A percentile compares a stretch with the other conserved stretches of the same genome.
Conservation (phyloP, 140 eudicot species). For the Ambrosia hybrid region DNA sequence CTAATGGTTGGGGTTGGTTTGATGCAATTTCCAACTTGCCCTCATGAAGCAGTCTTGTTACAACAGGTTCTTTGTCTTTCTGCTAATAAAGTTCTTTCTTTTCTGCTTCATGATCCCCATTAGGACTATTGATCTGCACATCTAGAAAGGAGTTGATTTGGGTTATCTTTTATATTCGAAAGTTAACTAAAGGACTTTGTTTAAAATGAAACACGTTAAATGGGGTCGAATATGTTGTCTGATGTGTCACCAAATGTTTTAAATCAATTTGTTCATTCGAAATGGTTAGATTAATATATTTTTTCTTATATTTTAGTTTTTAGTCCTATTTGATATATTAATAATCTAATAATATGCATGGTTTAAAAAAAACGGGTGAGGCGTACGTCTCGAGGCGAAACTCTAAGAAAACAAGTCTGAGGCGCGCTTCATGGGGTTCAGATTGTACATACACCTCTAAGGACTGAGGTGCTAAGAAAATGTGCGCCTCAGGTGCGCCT, state of each 20-base stretch:
- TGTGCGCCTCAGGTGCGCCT: no score
- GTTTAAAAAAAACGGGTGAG: no score
- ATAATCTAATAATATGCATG: no score
- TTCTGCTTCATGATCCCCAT: background rate
- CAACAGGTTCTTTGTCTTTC: conserved; percentile 61
- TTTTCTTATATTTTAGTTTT: background rate
- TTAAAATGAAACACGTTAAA: background rate
- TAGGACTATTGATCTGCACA: no score
- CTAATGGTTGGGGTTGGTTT: conserved; percentile 86
- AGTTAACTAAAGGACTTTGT: no score
- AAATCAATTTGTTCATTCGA: background rate
- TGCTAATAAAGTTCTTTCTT: background rate
- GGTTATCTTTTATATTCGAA: no score
- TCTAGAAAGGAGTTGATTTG: background rate
- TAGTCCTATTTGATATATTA: background rate
- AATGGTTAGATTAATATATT: background rate
- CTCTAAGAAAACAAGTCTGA: no score
- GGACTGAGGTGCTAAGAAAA: no score
- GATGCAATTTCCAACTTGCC: conserved; percentile 94
- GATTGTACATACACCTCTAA: no score
- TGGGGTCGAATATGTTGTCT: background rate
- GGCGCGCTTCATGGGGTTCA: no score
- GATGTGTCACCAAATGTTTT: background rate
- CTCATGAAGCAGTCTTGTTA: conserved; percentile 69
- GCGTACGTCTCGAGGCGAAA: no score